Percentiles rank a stretch among this genome's conserved stretches.
Conservation (phyloP, 1,284 basidiomycete species). For the Puccinia hordei region DNA sequence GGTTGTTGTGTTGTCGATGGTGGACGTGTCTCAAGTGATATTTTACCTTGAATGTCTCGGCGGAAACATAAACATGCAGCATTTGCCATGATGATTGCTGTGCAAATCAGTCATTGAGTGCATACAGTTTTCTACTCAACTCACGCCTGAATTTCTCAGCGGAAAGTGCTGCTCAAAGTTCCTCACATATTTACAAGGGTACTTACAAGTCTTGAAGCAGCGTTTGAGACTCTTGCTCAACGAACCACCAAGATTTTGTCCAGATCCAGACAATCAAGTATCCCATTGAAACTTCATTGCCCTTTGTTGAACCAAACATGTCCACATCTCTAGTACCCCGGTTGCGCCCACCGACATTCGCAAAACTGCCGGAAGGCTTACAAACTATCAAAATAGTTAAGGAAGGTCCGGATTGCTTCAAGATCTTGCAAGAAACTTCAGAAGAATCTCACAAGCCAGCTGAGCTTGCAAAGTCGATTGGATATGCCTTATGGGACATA, state of each 20-base stretch:
- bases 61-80: too few relatives aligned
- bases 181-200: background rate
- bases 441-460: background rate
- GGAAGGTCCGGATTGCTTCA: background rate
- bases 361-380: background rate
- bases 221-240: background rate
- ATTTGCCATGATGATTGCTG: too few relatives aligned
- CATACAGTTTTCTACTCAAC: background rate
- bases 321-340: background rate
- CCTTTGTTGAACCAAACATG: background rate
- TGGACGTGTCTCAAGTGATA: too few relatives aligned
- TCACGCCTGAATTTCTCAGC: background rate
- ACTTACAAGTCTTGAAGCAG: constrained; percentile 5
- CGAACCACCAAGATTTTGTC: background rate
- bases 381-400: background rate
- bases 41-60: too few relatives aligned
- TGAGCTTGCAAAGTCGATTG: constrained; percentile 18
- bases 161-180: background rate
- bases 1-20: too few relatives aligned
- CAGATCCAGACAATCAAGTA: background rate
- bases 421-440: background rate
- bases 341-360: constrained; percentile 19
- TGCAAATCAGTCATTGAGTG: background rate
- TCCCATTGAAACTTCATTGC: background rate
- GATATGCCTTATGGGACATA: constrained; percentile 33